These are phyloP conservation scores for Alternaria metachromatica DNA, from an alignment of 2,329 filamentous ascomycete genomes.

Conservation along the genomic window DNA sequence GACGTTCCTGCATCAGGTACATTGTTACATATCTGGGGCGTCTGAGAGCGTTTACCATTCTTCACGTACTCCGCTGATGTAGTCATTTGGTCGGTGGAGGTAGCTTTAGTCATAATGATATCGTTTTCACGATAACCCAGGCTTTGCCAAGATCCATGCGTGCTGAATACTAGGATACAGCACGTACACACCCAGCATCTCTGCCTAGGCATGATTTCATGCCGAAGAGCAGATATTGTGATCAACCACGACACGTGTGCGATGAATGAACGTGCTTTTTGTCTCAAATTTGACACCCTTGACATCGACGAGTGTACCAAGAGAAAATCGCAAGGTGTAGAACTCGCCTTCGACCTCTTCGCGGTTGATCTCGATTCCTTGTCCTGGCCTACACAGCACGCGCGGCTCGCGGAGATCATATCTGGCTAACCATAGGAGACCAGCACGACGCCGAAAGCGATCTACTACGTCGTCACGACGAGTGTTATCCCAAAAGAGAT, in stretches of 20 bases:
- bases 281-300: neutral
- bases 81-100: neutral
- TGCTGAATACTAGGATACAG: neutral
- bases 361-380: neutral
- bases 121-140: neutral
- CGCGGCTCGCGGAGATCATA: neutral
- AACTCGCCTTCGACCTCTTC: neutral
- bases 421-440: neutral
- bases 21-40: neutral
- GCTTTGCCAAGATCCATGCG: neutral
- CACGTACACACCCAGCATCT: neutral
- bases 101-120: neutral
- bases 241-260: neutral
- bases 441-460: neutral
- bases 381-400: neutral
- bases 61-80: neutral
- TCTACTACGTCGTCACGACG: neutral
- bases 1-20: neutral
- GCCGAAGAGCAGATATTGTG: neutral
- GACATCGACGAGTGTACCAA: neutral
- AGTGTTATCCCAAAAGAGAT: neutral
- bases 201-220: neutral
- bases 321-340: neutral
- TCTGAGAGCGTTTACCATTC: neutral
- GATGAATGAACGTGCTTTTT: neutral